Conservation (phyloP, 2,329 filamentous ascomycete species). For the Tolypocladium guangdongense region DNA sequence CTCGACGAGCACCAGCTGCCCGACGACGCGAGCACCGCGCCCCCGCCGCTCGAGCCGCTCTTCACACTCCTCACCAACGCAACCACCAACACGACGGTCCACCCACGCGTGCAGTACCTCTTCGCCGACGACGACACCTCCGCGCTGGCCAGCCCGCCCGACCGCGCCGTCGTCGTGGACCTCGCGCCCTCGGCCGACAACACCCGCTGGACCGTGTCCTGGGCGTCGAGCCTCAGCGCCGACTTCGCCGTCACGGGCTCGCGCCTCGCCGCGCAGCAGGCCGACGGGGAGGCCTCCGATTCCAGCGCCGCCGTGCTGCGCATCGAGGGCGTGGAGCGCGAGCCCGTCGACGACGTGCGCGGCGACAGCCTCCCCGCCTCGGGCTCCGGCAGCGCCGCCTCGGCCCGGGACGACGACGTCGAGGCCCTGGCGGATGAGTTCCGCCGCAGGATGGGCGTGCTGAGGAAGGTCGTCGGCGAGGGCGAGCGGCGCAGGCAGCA, state of each 20-base stretch:
- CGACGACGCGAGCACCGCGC: constrained; percentile 6
- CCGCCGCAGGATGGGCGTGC: constrained; percentile 41
- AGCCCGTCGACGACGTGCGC: constrained; percentile 16
- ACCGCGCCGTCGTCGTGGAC: constrained; percentile 46
- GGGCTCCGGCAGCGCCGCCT: constrained; percentile 17
- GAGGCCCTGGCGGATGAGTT: constrained; percentile 44
- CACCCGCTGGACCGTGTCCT: constrained; percentile 44
- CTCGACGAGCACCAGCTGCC: not conserved
- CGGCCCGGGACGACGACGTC: constrained; percentile 38
- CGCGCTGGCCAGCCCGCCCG: constrained; percentile 53
- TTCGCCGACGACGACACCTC: constrained; percentile 87
- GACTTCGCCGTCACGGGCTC: constrained; percentile 55
- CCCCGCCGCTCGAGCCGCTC: constrained; percentile 58
- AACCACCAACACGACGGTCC: constrained; percentile 61
- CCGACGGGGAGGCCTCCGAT: constrained; percentile 19
- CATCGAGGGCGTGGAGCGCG: constrained; percentile 27
- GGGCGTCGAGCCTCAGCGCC: constrained; percentile 60
- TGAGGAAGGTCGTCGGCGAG: constrained; percentile 44
- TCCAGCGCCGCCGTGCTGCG: constrained; percentile 19
- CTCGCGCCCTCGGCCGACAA: constrained; percentile 30
- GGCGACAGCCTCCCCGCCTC: constrained; percentile 15
- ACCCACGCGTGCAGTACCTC: constrained; percentile 83
- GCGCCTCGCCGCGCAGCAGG: constrained; percentile 31
- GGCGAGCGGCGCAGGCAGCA: constrained; percentile 28
- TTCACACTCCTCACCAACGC: constrained; percentile 77